Evolutionary conservation across 2,329 filamentous ascomycete species (phyloP), one percentile per base, ranked within the genome.

Genomic region (Colletotrichum tanaceti): DNA sequence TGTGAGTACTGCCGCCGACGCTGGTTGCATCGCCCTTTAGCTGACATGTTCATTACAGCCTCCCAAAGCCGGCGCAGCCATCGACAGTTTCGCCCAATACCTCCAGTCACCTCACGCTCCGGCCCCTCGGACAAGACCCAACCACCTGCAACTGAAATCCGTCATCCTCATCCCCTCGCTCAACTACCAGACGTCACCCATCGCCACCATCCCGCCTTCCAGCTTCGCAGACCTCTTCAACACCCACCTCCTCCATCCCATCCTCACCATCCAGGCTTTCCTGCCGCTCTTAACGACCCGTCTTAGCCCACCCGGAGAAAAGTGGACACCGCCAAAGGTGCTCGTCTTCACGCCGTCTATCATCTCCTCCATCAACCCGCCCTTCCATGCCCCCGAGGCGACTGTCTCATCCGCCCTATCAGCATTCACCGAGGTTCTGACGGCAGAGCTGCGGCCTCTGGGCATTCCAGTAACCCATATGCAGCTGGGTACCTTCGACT

Each of bases 161-260:
- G 84, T 98, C 62, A 88, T 99, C 62, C 83, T 98, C 71, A 91
- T 97, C 28, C 95, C 95, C 2, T 92, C 91, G 28, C 84, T 91
- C 28, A 89, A 91, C 75, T 97, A 94, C 78, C 91, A 93, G 60
- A 90, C 91, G 32, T 93, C 92, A 4, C 92, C 93, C 22, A 91
- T 98, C 70, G 93, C 94, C 70, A 94, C 93, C 4, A 91, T 98
- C 68, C 89, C 93, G 7, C 90, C 93, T 0, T 92, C 93, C 38
- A 90, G 89, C 74, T 96, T 97, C 83, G 93, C 93, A 71, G 93
- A 98, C 76, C 91, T 94, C 41, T 89, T 98, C 78, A 97, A 98
- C 79, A 95, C 93, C 18, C 94, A 97, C 75, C 87, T 99, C 14
- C 86, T 98, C 63, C 92, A 94, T 65, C 95, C 95, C 1, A 93